A percentile compares a stretch with the other conserved stretches of the same genome.
phyloP scores from a whole-genome alignment of 768 basidiomycete genomes.

The Pisolithus sp. region DNA sequence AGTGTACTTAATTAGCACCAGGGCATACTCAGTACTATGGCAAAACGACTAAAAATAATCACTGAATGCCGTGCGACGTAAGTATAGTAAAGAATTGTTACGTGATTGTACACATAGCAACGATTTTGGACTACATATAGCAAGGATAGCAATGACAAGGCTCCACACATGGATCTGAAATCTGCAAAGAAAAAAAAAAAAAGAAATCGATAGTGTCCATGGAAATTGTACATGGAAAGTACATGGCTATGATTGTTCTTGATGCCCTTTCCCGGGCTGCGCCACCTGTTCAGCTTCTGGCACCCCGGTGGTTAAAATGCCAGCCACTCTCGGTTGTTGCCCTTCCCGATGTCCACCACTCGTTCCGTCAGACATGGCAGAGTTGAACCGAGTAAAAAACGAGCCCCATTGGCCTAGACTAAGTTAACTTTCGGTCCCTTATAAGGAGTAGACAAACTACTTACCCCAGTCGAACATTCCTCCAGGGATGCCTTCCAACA shows the following conservation, averaged over 20 bases:
- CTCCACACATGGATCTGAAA: not conserved
- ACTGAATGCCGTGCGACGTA: not conserved
- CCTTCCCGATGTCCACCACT: slow-evolving; percentile 1
- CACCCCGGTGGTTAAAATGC: not conserved
- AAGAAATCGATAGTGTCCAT: not conserved
- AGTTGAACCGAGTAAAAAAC: slow-evolving; percentile 62
- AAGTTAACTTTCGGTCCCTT: not conserved
- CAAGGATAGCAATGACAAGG: not conserved
- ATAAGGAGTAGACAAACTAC: slow-evolving; percentile 24
- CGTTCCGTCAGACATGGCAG: slow-evolving; percentile 2
- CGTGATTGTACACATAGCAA: slow-evolving; percentile 15
- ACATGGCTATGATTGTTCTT: too few relatives aligned
- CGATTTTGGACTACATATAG: too few relatives aligned
- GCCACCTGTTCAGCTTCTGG: too few relatives aligned
- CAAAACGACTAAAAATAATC: not conserved
- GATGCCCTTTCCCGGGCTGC: too few relatives aligned
- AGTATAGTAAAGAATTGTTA: slow-evolving; percentile 2
- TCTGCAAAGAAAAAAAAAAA: not conserved
- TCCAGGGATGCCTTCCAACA: slow-evolving; percentile 74
- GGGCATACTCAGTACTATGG: too few relatives aligned
- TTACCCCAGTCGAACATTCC: slow-evolving; percentile 86
- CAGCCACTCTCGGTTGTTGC: not conserved
- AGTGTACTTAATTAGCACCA: too few relatives aligned
- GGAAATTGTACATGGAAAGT: too few relatives aligned
- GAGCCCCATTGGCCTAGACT: slow-evolving; percentile 72